Conservation (phyloP, 2,329 filamentous ascomycete species). For the Cyphellophora europaea region DNA sequence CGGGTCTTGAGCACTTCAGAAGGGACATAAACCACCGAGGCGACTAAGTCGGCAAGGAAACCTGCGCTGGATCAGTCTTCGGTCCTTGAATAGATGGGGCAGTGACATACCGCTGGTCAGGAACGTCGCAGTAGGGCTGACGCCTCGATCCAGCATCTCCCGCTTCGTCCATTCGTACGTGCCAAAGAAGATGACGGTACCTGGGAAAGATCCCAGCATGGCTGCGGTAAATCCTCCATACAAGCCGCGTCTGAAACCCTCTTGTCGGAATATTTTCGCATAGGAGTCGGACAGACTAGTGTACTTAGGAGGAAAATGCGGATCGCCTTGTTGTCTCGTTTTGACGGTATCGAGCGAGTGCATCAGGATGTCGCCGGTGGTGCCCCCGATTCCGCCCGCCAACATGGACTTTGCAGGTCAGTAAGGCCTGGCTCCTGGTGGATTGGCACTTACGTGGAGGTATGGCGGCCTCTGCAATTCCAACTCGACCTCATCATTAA, state of each 20-base stretch:
- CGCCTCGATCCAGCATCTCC: slow-evolving; percentile 70
- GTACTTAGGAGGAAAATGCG: slow-evolving; percentile 86
- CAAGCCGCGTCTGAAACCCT: slow-evolving; percentile 74
- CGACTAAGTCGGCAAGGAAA: slow-evolving; percentile 86
- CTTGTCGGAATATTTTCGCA: slow-evolving; percentile 84
- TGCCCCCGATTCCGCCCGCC: slow-evolving; percentile 85
- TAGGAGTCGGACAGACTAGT: slow-evolving; percentile 84
- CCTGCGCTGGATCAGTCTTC: slow-evolving; percentile 42
- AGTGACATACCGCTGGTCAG: slow-evolving; percentile 62
- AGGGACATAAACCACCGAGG: slow-evolving; percentile 88
- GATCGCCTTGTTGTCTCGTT: slow-evolving; percentile 93
- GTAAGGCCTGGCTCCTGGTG: no score
- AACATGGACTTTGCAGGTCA: slow-evolving; percentile 66
- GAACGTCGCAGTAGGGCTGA: slow-evolving; percentile 78
- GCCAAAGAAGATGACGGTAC: slow-evolving; percentile 91
- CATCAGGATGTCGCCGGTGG: slow-evolving; percentile 94
- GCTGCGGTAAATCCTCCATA: slow-evolving; percentile 93
- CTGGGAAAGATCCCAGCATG: slow-evolving; percentile 82
- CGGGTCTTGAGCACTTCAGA: slow-evolving; percentile 98
- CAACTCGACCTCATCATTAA: slow-evolving; percentile 14
- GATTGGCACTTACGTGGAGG: slow-evolving; percentile 50
- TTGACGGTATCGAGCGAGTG: slow-evolving; percentile 98
- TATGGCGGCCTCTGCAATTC: slow-evolving; percentile 46
- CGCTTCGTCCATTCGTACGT: slow-evolving; percentile 95
- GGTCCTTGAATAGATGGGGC: slow-evolving; percentile 1